Evolutionary conservation across 192 early-diverging fungal species (phyloP).

Genomic region (Geranomyces variabilis): DNA sequence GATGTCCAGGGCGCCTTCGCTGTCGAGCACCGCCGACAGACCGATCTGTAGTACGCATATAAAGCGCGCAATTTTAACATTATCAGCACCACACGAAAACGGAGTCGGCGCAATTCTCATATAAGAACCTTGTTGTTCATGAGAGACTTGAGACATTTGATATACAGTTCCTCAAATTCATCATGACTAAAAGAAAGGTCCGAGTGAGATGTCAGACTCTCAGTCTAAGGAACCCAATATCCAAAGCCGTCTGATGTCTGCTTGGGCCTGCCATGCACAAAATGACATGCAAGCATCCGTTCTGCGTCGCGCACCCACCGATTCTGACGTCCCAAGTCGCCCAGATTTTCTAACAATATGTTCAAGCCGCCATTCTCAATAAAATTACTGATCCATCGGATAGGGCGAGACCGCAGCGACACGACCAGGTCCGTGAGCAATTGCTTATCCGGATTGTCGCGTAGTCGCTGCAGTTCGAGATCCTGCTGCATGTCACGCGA

Average conservation of each 20-base stretch:
- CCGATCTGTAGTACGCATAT: slow-evolving; percentile 37
- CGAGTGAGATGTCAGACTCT: not conserved
- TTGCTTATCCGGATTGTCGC: slow-evolving; percentile 44
- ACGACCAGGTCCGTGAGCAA: slow-evolving; percentile 49
- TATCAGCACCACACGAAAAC: not conserved
- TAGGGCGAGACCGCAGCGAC: slow-evolving; percentile 50
- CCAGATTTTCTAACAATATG: slow-evolving; percentile 49
- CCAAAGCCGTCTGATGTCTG: too few relatives aligned
- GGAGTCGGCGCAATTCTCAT: not conserved
- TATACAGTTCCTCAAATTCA: slow-evolving; percentile 58
- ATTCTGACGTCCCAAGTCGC: slow-evolving; percentile 45
- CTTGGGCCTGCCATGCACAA: not conserved
- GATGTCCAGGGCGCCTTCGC: slow-evolving; percentile 43
- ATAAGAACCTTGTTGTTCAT: slow-evolving; percentile 58
- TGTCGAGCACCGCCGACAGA: slow-evolving; percentile 54
- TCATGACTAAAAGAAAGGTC: slow-evolving; percentile 41
- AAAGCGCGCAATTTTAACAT: not conserved
- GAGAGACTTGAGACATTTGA: slow-evolving; percentile 58
- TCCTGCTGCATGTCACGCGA: slow-evolving; percentile 44
- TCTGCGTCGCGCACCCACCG: slow-evolving; percentile 17
- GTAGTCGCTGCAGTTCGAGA: slow-evolving; percentile 48
- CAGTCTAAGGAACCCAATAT: too few relatives aligned
- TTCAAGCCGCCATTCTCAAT: slow-evolving; percentile 58
- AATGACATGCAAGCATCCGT: not conserved
- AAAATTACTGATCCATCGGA: slow-evolving; percentile 58